Conservation (phyloP, 139 green algal species). For the Chlorella ohadii region DNA sequence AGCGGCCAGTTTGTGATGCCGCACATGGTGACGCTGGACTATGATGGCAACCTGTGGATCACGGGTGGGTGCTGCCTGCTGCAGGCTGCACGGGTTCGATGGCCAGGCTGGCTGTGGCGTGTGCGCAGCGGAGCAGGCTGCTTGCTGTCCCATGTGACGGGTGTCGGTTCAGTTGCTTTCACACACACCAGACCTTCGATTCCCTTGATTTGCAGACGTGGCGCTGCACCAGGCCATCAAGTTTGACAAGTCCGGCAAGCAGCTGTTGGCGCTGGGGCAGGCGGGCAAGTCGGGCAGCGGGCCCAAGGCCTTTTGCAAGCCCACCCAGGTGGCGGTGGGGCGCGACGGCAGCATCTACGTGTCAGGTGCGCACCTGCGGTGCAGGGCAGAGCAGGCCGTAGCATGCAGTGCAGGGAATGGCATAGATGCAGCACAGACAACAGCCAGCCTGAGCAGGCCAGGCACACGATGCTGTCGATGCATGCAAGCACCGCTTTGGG, state of each 20-base stretch:
- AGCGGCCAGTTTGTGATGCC: slow-evolving; percentile 75
- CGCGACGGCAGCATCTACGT: slow-evolving; percentile 80
- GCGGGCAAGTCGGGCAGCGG: slow-evolving; percentile 54
- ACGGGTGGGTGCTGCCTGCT: slow-evolving; percentile 47
- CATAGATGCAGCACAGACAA: too few relatives aligned
- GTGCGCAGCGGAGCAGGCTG: background rate
- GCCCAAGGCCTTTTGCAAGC: slow-evolving; percentile 77
- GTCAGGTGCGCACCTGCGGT: background rate
- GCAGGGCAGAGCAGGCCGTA: too few relatives aligned
- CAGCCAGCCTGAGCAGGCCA: too few relatives aligned
- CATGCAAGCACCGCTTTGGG: too few relatives aligned
- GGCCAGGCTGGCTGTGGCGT: background rate
- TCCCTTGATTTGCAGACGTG: slow-evolving; percentile 31
- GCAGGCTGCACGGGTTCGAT: background rate
- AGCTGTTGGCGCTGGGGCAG: slow-evolving; percentile 66
- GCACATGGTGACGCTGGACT: slow-evolving; percentile 81
- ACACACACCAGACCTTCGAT: too few relatives aligned
- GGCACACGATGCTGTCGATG: too few relatives aligned
- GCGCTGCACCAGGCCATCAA: slow-evolving; percentile 74
- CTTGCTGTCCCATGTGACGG: too few relatives aligned
- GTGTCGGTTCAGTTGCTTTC: too few relatives aligned
- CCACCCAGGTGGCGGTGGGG: slow-evolving; percentile 78
- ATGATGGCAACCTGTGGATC: slow-evolving; percentile 78
- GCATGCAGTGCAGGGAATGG: too few relatives aligned
- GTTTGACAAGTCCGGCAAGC: slow-evolving; percentile 54